phyloP scores from a whole-genome alignment of 1,139 yeast species.

The Meyerozyma sp. region DNA sequence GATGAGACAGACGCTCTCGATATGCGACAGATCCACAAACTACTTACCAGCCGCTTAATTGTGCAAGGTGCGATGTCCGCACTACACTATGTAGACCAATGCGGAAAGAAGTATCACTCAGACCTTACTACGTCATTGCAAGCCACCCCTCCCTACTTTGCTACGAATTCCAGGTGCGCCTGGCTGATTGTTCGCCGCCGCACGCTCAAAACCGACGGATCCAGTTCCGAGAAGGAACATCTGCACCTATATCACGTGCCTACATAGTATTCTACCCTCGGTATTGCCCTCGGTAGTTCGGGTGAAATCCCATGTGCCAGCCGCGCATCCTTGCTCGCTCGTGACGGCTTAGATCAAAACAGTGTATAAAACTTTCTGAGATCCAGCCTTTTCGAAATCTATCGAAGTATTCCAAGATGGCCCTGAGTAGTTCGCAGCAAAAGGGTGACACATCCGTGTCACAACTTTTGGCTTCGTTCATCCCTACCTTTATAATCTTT shows the following conservation, averaged over 20 bases:
- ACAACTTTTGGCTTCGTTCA: constrained; percentile 34
- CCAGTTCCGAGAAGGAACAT: background rate
- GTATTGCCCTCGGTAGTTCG: background rate
- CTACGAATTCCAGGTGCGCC: constrained; percentile 1
- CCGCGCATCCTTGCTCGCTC: constrained; percentile 1
- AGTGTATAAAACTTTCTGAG: background rate
- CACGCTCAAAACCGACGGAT: background rate
- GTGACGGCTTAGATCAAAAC: constrained; percentile 1
- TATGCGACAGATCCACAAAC: too few species aligned
- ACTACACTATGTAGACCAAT: too few species aligned
- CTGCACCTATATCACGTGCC: background rate
- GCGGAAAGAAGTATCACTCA: background rate
- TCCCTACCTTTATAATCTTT: constrained; percentile 45
- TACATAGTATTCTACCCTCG: background rate
- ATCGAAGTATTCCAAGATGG: background rate
- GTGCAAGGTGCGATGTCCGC: too few species aligned
- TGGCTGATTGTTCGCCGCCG: background rate
- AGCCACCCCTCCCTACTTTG: background rate
- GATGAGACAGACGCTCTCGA: too few species aligned
- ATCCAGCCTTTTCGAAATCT: background rate
- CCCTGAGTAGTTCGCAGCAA: constrained; percentile 2
- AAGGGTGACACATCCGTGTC: constrained; percentile 26
- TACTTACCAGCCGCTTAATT: too few species aligned
- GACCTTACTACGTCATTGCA: background rate
- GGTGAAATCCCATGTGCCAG: constrained; percentile 1